Conservation (phyloP, 805 yeast species). For the Metschnikowia hibisci region DNA sequence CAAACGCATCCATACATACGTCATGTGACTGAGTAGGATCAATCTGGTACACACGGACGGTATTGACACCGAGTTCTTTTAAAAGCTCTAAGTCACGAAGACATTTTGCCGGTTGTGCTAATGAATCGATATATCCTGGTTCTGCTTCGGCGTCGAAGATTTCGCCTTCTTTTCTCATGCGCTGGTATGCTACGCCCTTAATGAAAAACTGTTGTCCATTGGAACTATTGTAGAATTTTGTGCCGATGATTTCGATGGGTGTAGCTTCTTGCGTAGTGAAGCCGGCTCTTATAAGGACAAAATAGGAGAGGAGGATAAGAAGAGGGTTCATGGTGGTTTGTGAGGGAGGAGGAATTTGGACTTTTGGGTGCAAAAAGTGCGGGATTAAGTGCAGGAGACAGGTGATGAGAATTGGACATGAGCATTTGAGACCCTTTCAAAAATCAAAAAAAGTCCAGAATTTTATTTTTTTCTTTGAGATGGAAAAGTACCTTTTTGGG, state of each 20-base stretch:
- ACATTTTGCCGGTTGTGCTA: conserved; percentile 67
- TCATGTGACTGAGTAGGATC: conserved; percentile 51
- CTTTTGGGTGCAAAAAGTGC: conserved; percentile 10
- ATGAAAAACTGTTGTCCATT: conserved; percentile 82
- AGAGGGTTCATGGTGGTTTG: conserved; percentile 1
- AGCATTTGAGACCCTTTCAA: not conserved
- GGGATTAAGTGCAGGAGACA: conserved; percentile 1
- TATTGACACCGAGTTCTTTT: conserved; percentile 63
- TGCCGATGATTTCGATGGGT: conserved; percentile 60
- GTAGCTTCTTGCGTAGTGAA: conserved; percentile 11
- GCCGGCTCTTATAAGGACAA: not conserved
- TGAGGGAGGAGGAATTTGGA: not conserved
- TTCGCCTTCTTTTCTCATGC: conserved; percentile 48
- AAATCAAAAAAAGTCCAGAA: not conserved
- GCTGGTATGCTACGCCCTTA: conserved; percentile 86
- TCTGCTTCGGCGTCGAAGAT: conserved; percentile 18
- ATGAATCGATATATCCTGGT: conserved; percentile 60
- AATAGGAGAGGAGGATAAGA: not conserved
- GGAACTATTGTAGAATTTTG: conserved; percentile 68
- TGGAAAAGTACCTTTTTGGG: no score
- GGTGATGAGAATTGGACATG: not conserved
- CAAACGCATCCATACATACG: conserved; percentile 29
- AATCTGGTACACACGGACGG: conserved; percentile 81
- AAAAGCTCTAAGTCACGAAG: conserved; percentile 79
- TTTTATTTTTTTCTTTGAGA: not conserved